These are phyloP conservation scores for Phyllosticta paracitricarpa DNA, from an alignment of 2,329 filamentous ascomycete genomes.

Conservation along the genomic window DNA sequence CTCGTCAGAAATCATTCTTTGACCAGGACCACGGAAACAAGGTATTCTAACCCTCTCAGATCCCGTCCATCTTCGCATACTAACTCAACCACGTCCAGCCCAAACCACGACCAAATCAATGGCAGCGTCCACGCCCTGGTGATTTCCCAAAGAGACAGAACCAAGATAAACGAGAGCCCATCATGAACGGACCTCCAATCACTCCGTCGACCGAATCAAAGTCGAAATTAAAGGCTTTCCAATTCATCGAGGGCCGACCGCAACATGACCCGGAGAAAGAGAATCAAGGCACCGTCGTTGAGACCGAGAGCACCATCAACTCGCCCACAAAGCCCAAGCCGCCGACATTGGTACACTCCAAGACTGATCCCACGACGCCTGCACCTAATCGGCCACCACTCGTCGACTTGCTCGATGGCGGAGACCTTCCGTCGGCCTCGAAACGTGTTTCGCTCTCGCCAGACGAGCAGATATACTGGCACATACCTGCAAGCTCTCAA, in stretches of 20 bases:
- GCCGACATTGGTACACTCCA: slow-evolving; percentile 19
- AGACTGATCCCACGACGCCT: slow-evolving; percentile 37
- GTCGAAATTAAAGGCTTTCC: slow-evolving; percentile 46
- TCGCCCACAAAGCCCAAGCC: slow-evolving; percentile 15
- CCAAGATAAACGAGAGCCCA: slow-evolving; percentile 4
- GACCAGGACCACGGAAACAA: slow-evolving; percentile 31
- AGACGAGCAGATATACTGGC: slow-evolving; percentile 53
- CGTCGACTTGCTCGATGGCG: slow-evolving; percentile 51
- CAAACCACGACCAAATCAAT: slow-evolving; percentile 16
- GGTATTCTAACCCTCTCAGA: neutral
- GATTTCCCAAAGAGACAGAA: slow-evolving; percentile 17
- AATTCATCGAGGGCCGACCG: slow-evolving; percentile 35
- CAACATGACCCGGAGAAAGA: slow-evolving; percentile 34
- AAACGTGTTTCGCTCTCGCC: slow-evolving; percentile 42
- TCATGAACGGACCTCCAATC: slow-evolving; percentile 31
- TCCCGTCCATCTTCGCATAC: neutral
- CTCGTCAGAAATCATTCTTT: slow-evolving; percentile 42
- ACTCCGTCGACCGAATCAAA: slow-evolving; percentile 43
- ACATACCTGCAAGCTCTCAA: slow-evolving; percentile 16
- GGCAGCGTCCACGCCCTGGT: slow-evolving; percentile 23
- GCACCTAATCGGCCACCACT: slow-evolving; percentile 50
- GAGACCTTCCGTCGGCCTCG: slow-evolving; percentile 44
- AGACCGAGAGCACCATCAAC: neutral
- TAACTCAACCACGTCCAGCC: neutral
- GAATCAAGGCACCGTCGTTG: slow-evolving; percentile 20